These are phyloP conservation scores for Blastobotrys terrestris DNA, from an alignment of 805 yeast species.

Conservation along the genomic window DNA sequence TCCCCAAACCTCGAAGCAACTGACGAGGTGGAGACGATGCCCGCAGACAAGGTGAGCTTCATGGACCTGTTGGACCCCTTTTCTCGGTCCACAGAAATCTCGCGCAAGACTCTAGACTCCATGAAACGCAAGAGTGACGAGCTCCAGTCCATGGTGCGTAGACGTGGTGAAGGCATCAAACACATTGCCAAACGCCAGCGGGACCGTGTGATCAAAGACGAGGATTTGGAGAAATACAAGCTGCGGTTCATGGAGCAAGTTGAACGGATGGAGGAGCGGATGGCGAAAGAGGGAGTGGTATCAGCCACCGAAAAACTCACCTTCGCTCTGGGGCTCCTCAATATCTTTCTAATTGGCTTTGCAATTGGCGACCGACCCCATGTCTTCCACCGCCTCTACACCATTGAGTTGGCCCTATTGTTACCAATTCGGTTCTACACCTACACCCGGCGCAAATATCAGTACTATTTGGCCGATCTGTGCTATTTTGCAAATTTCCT, in stretches of 20 bases:
- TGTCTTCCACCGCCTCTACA: conserved; percentile 70
- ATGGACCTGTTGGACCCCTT: conserved; percentile 32
- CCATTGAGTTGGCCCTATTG: conserved; percentile 50
- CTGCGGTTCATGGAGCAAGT: conserved; percentile 23
- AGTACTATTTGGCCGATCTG: conserved; percentile 84
- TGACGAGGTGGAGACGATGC: conserved; percentile 4
- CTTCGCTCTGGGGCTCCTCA: conserved; percentile 65
- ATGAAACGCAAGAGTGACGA: conserved; percentile 24
- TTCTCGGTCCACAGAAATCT: conserved; percentile 22
- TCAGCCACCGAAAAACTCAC: conserved; percentile 65
- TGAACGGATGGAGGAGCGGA: conserved; percentile 26
- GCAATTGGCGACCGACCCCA: conserved; percentile 73
- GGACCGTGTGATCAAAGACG: conserved; percentile 21
- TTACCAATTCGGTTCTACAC: conserved; percentile 84
- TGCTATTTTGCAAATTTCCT: conserved; percentile 85
- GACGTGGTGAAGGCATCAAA: conserved; percentile 23
- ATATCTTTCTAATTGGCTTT: conserved; percentile 66
- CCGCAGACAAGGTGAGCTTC: conserved; percentile 26
- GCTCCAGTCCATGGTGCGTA: conserved; percentile 22
- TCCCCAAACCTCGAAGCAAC: neutral
- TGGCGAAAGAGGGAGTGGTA: conserved; percentile 22
- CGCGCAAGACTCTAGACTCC: conserved; percentile 22
- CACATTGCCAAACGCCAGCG: conserved; percentile 16
- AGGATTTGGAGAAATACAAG: conserved; percentile 29
- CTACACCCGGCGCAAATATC: conserved; percentile 71